Conservation (phyloP, 805 yeast genomes). For the Yarrowia sp. region DNA sequence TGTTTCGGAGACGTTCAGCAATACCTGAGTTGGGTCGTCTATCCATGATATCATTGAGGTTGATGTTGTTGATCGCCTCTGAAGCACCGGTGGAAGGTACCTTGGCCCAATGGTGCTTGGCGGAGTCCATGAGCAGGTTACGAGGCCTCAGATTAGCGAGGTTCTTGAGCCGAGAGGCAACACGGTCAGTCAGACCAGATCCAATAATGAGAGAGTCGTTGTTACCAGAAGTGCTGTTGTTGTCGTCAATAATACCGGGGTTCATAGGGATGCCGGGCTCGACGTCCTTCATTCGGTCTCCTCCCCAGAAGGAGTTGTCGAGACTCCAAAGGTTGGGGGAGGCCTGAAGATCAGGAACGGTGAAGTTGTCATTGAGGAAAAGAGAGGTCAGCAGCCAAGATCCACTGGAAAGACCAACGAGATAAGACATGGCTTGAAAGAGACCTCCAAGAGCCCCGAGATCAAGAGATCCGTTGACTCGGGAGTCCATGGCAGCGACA, state of each 20-base stretch:
- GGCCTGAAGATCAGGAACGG: conserved; percentile 57
- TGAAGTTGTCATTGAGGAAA: conserved; percentile 67
- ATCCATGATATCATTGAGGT: not conserved
- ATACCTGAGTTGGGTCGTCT: conserved; percentile 29
- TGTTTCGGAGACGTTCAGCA: conserved; percentile 41
- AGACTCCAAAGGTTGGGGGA: conserved; percentile 62
- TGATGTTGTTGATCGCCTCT: not conserved
- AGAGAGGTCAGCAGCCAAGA: conserved; percentile 76
- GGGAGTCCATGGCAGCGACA: conserved; percentile 68
- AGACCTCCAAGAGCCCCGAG: conserved; percentile 47
- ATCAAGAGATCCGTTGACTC: conserved; percentile 55
- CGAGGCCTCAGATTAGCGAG: not conserved
- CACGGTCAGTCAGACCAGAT: not conserved
- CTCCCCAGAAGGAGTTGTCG: conserved; percentile 53
- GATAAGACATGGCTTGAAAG: conserved; percentile 64
- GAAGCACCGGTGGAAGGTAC: not conserved
- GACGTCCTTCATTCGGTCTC: conserved; percentile 48
- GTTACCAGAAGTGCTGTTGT: conserved; percentile 44
- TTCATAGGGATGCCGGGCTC: conserved; percentile 35
- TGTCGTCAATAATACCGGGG: conserved; percentile 58
- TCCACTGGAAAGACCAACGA: conserved; percentile 82
- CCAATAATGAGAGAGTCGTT: not conserved
- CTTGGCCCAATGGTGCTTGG: not conserved
- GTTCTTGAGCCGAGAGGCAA: not conserved
- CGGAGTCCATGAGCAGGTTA: not conserved